Base-by-base conservation (phyloP, 2,329 filamentous ascomycete species). In the Harringtonia lauricola region DNA sequence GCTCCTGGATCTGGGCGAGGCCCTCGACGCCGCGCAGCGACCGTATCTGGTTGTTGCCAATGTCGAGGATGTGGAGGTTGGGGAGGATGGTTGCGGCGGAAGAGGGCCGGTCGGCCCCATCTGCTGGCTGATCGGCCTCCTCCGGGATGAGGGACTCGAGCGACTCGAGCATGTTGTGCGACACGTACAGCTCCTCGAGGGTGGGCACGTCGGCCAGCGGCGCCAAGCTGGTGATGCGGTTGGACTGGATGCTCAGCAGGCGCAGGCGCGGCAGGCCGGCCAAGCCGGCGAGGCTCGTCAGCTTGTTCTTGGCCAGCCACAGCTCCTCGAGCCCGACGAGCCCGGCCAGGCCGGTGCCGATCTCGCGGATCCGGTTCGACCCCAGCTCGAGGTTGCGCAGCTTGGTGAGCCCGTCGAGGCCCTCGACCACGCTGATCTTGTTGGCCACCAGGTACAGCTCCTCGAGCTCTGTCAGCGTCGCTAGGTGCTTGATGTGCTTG, bases 371-470 rank as follows among this genome's bases (percentile, higher is more conserved):
- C 38, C 86, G 75, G 64, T 98, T 98, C 17, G 88, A 94, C 3
- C 86, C 92, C 34, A 98, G 68, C 65, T 98, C 92, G 45, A 98
- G 66, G 63, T 89, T 92, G 48, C 77, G 81, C 53, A 98, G 64
- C 49, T 83, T 77, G 14, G 70, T 74, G 41, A 96, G 66, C 0
- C 78, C 79, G 5, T 88, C 83, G 10, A 98, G 68, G 14, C 82
- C 83, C 57, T 96, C 90, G 55, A 98, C 95, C 44, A 71, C 80
- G 52, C 75, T 74, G 58, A 98, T 94, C 62, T 92, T 92, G 65
- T 98, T 96, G 58, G 94, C 86, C 40, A 96, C 87, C 54, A 98
- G 85, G 61, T 84, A 98, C 3, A 98, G 61, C 53, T 96, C 87
- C 49, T 74, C 83, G 45, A 96, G 73, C 43, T 87, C 74, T 19